Percentiles rank a stretch among this genome's conserved stretches.
These are phyloP conservation scores for Cryptomeria japonica DNA, from an alignment of 75 land plant genomes.

Conservation along the genomic window DNA sequence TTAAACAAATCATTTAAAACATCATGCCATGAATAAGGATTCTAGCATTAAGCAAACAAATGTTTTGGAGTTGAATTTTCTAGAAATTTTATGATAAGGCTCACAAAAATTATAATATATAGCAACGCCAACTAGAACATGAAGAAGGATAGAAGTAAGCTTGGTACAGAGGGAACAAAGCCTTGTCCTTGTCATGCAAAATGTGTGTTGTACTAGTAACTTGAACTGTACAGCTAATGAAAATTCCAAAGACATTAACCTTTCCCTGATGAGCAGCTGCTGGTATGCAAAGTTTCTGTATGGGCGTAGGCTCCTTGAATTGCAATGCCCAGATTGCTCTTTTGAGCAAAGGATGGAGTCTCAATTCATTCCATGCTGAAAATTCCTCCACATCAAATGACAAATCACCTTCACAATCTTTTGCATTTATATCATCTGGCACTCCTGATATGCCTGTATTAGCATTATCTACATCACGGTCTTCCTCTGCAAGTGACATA, in stretches of 20 bases:
- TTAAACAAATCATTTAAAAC: background rate
- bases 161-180: background rate
- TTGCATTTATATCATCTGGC: constrained; percentile 12
- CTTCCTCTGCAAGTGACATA: constrained; percentile 12
- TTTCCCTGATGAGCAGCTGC: constrained; percentile 98
- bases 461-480: background rate
- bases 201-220: background rate
- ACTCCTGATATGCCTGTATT: background rate
- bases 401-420: constrained; percentile 30
- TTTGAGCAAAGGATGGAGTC: constrained; percentile 78
- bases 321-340: constrained; percentile 68
- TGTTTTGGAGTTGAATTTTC: background rate
- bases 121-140: background rate
- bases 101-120: background rate
- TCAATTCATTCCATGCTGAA: constrained; percentile 80
- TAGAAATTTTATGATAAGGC: background rate
- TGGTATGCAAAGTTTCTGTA: constrained; percentile 93
- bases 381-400: constrained; percentile 49
- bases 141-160: background rate
- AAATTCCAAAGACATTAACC: constrained; percentile 35
- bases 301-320: constrained; percentile 90
- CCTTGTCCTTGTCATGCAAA: background rate
- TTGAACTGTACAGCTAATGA: background rate
- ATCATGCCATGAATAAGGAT: background rate
- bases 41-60: background rate